These are phyloP conservation scores for Citrus hindsii DNA, from an alignment of 345 rosid species.

Conservation along the genomic window DNA sequence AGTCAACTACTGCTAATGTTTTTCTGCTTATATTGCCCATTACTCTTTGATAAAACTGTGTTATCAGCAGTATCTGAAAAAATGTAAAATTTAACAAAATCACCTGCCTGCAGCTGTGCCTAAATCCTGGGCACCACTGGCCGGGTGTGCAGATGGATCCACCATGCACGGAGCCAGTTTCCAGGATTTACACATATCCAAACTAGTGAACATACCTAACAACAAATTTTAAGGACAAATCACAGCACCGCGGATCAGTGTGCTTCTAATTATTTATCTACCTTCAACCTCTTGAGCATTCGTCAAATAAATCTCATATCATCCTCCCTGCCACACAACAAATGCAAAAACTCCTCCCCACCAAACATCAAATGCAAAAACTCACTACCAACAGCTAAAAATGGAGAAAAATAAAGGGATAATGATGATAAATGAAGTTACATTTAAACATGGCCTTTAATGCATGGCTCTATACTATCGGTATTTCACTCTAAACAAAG, in stretches of 20 bases:
- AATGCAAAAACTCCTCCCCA: not conserved
- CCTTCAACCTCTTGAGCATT: too few relatives aligned
- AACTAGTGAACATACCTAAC: not conserved
- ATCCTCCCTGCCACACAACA: too few relatives aligned
- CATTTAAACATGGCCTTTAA: not conserved
- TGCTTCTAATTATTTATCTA: too few relatives aligned
- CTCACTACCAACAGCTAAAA: not conserved
- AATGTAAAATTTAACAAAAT: not conserved
- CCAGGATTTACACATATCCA: not conserved
- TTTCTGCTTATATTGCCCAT: not conserved
- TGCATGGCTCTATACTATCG: not conserved
- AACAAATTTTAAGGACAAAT: not conserved
- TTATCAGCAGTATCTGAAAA: not conserved
- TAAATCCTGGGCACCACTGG: not conserved
- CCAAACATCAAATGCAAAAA: not conserved
- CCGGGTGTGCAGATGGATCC: not conserved
- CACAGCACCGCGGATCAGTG: not conserved
- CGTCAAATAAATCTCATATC: too few relatives aligned
- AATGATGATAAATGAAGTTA: not conserved
- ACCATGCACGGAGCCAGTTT: not conserved
- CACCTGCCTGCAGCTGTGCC: not conserved
- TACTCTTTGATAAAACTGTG: not conserved
- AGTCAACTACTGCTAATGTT: not conserved
- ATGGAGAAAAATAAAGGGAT: not conserved
- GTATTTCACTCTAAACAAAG: not conserved